Evolutionary conservation across 2,329 filamentous ascomycete genomes (phyloP).

Genomic region (Colletotrichum brevisporum): DNA sequence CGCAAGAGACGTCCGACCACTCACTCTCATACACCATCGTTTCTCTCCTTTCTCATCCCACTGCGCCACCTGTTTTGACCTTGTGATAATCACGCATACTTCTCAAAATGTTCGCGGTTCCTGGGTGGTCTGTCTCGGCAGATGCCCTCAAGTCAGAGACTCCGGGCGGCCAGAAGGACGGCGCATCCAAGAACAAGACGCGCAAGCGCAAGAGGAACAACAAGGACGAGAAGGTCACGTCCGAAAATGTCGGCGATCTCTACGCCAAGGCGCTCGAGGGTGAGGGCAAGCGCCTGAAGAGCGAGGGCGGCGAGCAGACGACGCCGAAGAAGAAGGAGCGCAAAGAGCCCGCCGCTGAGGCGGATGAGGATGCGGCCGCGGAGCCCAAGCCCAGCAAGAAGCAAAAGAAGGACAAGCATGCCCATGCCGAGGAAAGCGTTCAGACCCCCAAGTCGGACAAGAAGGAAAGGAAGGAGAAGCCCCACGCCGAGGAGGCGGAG

Average conservation of each 20-base stretch:
- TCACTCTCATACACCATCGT: constrained; percentile 12
- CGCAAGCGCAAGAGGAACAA: constrained; percentile 61
- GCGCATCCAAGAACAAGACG: constrained; percentile 68
- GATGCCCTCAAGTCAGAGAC: constrained; percentile 80
- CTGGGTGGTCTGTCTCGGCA: constrained; percentile 89
- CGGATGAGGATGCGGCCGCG: constrained; percentile 30
- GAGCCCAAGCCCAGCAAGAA: constrained; percentile 35
- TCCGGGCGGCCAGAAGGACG: constrained; percentile 42
- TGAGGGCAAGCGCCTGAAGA: constrained; percentile 28
- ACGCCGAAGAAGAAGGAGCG: constrained; percentile 41
- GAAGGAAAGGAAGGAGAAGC: constrained; percentile 57
- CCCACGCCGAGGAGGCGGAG: constrained; percentile 43
- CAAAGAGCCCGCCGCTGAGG: constrained; percentile 46
- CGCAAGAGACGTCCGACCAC: constrained; percentile 22
- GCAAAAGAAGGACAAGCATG: constrained; percentile 45
- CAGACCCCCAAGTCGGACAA: constrained; percentile 46
- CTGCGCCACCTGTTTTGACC: background rate
- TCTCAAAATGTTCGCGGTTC: constrained; percentile 86
- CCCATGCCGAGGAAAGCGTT: constrained; percentile 43
- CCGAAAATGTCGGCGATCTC: constrained; percentile 80
- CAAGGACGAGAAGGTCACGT: constrained; percentile 66
- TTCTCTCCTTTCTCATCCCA: background rate
- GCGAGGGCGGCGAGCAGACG: constrained; percentile 40
- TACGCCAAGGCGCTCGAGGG: constrained; percentile 79
- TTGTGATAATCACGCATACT: background rate